Percentiles rank a stretch among this genome's conserved stretches.
These are phyloP conservation scores for Mallotus repandus DNA, from an alignment of 441 rosid species.

Conservation along the genomic window DNA sequence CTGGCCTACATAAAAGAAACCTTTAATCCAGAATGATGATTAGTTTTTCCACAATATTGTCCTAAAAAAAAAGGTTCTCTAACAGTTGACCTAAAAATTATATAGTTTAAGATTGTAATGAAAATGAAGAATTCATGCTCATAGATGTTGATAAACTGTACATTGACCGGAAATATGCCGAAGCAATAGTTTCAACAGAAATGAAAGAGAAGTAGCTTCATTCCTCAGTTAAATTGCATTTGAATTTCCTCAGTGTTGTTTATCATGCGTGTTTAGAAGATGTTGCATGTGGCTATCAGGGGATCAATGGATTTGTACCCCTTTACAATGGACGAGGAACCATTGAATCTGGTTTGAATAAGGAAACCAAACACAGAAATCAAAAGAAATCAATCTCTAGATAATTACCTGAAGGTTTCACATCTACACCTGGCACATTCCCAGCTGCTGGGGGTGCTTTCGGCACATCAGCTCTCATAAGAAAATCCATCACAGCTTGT, in stretches of 20 bases:
- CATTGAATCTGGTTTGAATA: constrained; percentile 13
- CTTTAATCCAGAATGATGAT: no score
- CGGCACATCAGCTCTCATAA: constrained; percentile 22
- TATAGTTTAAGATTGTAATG: background rate
- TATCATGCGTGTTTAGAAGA: constrained; percentile 17
- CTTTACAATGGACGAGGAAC: constrained; percentile 31
- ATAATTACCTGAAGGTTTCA: constrained; percentile 85
- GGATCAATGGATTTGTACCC: constrained; percentile 9
- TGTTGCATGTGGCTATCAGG: constrained; percentile 14
- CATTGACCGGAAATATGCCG: background rate
- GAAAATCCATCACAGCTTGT: constrained; percentile 38
- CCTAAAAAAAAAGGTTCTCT: no score
- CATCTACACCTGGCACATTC: constrained; percentile 51
- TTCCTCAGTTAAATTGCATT: constrained; percentile 27
- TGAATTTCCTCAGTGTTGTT: constrained; percentile 25
- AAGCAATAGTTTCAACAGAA: constrained; percentile 2
- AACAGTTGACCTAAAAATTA: background rate
- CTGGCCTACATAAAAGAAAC: no score
- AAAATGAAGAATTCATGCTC: background rate
- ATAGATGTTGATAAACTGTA: background rate
- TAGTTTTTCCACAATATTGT: no score
- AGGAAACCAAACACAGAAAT: constrained; percentile 28
- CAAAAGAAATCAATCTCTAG: constrained; percentile 87
- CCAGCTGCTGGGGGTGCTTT: constrained; percentile 26
- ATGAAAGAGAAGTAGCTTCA: constrained; percentile 10